A percentile compares a stretch with the other conserved stretches of the same genome.
phyloP scores from a whole-genome alignment of 1,284 basidiomycete genomes.

The Chiua sp. region DNA sequence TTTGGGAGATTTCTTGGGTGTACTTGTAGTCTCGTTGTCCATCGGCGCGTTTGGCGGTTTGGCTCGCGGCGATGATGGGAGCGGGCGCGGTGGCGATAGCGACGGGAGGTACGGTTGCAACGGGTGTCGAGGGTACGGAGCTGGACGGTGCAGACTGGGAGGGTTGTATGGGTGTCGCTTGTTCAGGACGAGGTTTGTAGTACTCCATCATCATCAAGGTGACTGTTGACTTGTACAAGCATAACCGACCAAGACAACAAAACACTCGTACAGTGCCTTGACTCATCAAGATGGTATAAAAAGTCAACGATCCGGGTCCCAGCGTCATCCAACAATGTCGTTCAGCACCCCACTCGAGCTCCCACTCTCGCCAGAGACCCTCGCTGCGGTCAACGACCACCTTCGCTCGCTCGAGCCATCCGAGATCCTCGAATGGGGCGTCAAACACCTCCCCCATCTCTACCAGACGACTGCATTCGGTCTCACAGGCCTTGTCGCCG shows the following conservation, averaged over 20 bases:
- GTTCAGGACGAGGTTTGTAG: constrained; percentile 35
- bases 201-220: constrained; percentile 27
- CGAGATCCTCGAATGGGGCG: constrained; percentile 85
- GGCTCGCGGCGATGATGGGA: constrained; percentile 1
- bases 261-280: neutral
- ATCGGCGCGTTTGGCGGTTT: constrained; percentile 27
- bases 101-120: constrained; percentile 15
- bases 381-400: constrained; percentile 75
- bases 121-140: constrained; percentile 29
- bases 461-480: constrained; percentile 96
- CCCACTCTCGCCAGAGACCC: constrained; percentile 68
- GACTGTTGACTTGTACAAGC: neutral
- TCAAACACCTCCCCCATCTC: constrained; percentile 78
- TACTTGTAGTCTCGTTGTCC: constrained; percentile 66
- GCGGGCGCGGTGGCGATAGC: constrained; percentile 13
- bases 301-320: neutral
- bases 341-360: constrained; percentile 57
- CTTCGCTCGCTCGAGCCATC: constrained; percentile 74
- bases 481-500: constrained; percentile 88
- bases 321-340: neutral
- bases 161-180: constrained; percentile 27
- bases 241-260: neutral
- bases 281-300: neutral
- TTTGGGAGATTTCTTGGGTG: constrained; percentile 80
- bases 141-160: constrained; percentile 16